Evolutionary conservation across 73 alveolate genomes (phyloP).

Genomic region (Paramecium octaurelia): DNA sequence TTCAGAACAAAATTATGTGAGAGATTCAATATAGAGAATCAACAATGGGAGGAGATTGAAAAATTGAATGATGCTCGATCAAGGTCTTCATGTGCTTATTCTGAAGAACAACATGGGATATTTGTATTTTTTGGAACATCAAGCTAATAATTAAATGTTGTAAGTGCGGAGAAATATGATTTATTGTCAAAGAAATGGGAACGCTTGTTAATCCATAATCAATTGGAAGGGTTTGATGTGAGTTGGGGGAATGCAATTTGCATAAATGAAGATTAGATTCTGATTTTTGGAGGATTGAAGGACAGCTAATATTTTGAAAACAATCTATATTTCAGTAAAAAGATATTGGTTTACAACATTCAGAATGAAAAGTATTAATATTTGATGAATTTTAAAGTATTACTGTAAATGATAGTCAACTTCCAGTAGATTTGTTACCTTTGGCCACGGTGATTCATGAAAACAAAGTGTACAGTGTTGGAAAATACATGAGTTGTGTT

Average conservation of each 20-base stretch:
- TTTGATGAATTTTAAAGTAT: not conserved
- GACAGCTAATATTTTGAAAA: not conserved
- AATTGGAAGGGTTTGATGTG: slow-evolving; percentile 8
- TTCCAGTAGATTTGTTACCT: slow-evolving; percentile 31
- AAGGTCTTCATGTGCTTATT: slow-evolving; percentile 24
- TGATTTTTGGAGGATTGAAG: slow-evolving; percentile 9
- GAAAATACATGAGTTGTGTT: slow-evolving; percentile 25
- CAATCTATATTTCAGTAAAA: not conserved
- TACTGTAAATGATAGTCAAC: not conserved
- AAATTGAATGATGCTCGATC: slow-evolving; percentile 1
- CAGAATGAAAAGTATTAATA: not conserved
- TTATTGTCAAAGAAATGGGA: not conserved
- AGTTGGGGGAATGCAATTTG: slow-evolving; percentile 42
- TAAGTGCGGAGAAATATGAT: slow-evolving; percentile 15
- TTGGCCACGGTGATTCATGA: not conserved
- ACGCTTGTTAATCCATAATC: not conserved
- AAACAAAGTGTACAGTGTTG: not conserved
- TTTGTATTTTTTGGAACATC: not conserved
- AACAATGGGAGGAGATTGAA: slow-evolving; percentile 23
- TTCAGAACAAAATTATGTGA: slow-evolving; percentile 34
- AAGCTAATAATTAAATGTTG: not conserved
- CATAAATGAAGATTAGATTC: slow-evolving; percentile 16
- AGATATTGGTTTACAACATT: not conserved
- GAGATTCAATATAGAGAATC: slow-evolving; percentile 19
- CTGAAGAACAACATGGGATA: not conserved